These are phyloP conservation scores for Podila minutissima DNA, from an alignment of 192 early-diverging fungal genomes.

Conservation along the genomic window DNA sequence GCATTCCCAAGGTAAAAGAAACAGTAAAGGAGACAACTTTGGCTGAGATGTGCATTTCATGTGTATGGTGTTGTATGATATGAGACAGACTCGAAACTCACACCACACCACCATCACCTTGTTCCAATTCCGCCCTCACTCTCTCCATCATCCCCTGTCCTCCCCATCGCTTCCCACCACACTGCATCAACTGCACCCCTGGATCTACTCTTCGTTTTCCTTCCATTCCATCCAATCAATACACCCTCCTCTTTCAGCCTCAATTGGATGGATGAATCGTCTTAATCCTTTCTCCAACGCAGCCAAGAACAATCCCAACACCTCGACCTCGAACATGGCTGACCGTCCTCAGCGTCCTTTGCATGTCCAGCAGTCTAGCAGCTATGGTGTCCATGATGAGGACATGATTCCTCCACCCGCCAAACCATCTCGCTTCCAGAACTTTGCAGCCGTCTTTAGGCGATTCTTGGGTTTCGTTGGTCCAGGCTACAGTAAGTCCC, in stretches of 20 bases:
- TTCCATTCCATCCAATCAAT: too few species aligned
- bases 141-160: not conserved
- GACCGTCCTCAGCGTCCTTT: not conserved
- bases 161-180: not conserved
- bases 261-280: not conserved
- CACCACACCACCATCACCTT: not conserved
- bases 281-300: not conserved
- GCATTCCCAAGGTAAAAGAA: not conserved
- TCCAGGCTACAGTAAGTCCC: constrained; percentile 56
- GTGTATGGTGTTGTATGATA: not conserved
- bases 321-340: not conserved
- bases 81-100: not conserved
- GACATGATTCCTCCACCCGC: not conserved
- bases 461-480: constrained; percentile 56
- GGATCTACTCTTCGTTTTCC: too few species aligned
- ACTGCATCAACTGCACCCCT: not conserved
- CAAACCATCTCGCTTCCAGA: constrained; percentile 21
- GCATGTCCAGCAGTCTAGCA: not conserved
- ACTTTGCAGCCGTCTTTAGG: constrained; percentile 13
- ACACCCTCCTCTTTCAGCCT: not conserved
- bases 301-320: not conserved
- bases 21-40: not conserved
- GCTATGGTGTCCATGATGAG: not conserved
- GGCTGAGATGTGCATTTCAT: too few species aligned
- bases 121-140: not conserved